Evolutionary conservation across 352 stramenopile genomes (phyloP).

Genomic region (Globisporangium splendens): DNA sequence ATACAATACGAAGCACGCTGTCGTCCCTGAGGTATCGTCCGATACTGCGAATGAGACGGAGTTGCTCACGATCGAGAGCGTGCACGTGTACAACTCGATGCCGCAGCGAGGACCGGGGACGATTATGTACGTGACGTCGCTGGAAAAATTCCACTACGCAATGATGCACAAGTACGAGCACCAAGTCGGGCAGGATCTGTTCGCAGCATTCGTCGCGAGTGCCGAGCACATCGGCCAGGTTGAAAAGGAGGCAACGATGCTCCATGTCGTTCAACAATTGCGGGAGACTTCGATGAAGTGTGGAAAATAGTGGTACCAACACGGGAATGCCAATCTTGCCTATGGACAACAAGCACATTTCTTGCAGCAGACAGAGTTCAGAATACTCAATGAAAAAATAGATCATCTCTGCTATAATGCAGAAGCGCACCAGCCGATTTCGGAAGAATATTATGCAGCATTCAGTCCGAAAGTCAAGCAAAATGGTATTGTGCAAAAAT

Average conservation of each 20-base stretch:
- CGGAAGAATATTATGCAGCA: no score
- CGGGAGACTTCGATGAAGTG: no score
- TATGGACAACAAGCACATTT: no score
- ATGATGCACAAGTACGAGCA: slow-evolving; percentile 8
- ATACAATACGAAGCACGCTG: slow-evolving; percentile 26
- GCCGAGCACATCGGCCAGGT: background rate
- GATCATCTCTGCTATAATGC: no score
- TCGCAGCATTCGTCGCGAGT: background rate
- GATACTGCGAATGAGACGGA: background rate
- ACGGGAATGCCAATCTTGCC: no score
- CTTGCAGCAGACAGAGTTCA: no score
- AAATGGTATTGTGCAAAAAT: no score
- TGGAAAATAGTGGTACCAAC: no score
- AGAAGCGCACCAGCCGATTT: no score
- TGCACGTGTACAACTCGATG: slow-evolving; percentile 1
- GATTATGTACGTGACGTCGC: slow-evolving; percentile 5
- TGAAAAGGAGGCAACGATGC: background rate
- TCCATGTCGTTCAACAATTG: no score
- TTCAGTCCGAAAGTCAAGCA: no score
- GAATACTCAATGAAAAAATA: no score
- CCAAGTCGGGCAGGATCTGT: background rate
- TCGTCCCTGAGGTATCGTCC: slow-evolving; percentile 1
- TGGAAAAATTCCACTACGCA: background rate
- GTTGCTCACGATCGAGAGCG: background rate
- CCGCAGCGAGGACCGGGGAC: background rate